These are phyloP conservation scores for Aspergillus glaucus DNA, from an alignment of 2,329 filamentous ascomycete genomes.

Conservation along the genomic window DNA sequence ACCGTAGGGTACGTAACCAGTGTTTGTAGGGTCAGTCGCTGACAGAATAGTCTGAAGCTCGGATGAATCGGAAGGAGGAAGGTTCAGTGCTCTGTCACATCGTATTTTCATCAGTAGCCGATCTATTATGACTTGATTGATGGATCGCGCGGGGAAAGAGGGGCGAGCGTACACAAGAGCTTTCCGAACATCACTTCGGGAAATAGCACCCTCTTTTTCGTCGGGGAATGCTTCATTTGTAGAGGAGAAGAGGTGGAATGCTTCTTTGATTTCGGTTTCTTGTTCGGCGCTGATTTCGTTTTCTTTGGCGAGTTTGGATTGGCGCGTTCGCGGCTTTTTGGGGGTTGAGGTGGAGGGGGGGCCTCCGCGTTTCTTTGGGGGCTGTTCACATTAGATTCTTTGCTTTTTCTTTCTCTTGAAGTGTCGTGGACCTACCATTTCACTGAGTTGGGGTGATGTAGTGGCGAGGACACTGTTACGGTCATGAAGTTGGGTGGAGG, in stretches of 20 bases:
- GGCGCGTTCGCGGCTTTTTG: slow-evolving; percentile 46
- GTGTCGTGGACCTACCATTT: slow-evolving; percentile 13
- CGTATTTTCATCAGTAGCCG: neutral
- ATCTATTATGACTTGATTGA: neutral
- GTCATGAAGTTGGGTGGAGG: neutral
- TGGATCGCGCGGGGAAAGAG: neutral
- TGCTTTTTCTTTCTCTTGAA: neutral
- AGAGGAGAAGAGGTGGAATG: slow-evolving; percentile 70
- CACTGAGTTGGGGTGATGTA: neutral
- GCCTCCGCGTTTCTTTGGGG: slow-evolving; percentile 32
- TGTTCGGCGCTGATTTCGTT: slow-evolving; percentile 78
- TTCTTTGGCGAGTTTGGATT: slow-evolving; percentile 86
- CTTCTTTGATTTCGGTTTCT: slow-evolving; percentile 85
- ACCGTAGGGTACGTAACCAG: slow-evolving; percentile 70
- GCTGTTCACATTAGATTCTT: slow-evolving; percentile 14
- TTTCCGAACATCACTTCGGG: slow-evolving; percentile 61
- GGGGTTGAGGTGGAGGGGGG: slow-evolving; percentile 24
- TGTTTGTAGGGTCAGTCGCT: slow-evolving; percentile 74
- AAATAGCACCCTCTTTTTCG: slow-evolving; percentile 66
- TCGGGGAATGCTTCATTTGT: slow-evolving; percentile 56
- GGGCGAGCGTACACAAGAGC: slow-evolving; percentile 59
- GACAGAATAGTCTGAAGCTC: slow-evolving; percentile 73
- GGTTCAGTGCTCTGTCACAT: slow-evolving; percentile 65
- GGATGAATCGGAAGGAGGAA: slow-evolving; percentile 55
- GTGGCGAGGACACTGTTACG: neutral